These are phyloP conservation scores for Mucor circinelloides DNA, from an alignment of 371 early-diverging fungal genomes.

Conservation along the genomic window DNA sequence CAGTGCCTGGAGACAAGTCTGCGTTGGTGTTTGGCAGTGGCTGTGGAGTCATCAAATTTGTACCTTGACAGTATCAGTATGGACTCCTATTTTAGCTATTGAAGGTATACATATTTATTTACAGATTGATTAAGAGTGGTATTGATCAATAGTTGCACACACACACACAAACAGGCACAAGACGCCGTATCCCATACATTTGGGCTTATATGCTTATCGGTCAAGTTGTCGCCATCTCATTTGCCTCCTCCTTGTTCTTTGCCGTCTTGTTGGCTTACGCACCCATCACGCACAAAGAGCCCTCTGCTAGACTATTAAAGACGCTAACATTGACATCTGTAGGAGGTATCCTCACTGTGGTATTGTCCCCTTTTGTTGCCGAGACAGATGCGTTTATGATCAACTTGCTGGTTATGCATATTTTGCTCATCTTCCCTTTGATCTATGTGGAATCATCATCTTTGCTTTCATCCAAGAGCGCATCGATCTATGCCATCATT, in stretches of 20 bases:
- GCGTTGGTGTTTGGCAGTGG: conserved; percentile 40
- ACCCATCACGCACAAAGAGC: background rate
- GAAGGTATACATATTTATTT: conserved; percentile 31
- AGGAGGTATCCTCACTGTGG: conserved; percentile 29
- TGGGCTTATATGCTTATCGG: conserved; percentile 51
- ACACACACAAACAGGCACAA: conserved; percentile 22
- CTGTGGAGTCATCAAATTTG: conserved; percentile 50
- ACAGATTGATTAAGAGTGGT: no score
- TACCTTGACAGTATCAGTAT: conserved; percentile 40
- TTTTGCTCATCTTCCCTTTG: conserved; percentile 29
- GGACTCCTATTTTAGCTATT: conserved; percentile 48
- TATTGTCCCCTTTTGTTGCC: conserved; percentile 33
- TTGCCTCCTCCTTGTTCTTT: conserved; percentile 38
- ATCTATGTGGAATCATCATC: background rate
- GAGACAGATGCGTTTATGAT: conserved; percentile 21
- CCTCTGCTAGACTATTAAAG: background rate
- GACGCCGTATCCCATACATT: conserved; percentile 34
- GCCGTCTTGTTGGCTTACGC: conserved; percentile 28
- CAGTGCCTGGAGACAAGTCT: conserved; percentile 43
- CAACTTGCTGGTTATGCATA: conserved; percentile 43
- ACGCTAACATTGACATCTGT: conserved; percentile 8
- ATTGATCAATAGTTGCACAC: no score
- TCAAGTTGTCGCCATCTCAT: conserved; percentile 47
- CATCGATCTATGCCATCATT: conserved; percentile 2
- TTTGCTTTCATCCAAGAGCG: background rate